Conservation (phyloP, 352 stramenopile species). For the Pseudoperonospora humuli region DNA sequence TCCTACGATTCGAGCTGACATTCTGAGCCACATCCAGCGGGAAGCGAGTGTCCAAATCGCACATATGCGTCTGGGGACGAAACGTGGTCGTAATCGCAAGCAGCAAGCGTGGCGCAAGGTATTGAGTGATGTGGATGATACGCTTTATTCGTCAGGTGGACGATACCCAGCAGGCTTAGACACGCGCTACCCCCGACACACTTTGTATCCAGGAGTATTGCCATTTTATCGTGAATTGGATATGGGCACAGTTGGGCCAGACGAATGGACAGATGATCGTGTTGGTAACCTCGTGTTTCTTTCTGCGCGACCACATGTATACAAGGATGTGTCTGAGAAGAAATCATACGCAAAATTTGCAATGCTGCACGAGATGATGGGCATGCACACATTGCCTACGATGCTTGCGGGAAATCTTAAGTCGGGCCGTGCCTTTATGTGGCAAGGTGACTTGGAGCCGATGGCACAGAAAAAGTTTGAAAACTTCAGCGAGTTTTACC, state of each 20-base stretch:
- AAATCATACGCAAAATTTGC: conserved; percentile 96
- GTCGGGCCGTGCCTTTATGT: conserved; percentile 92
- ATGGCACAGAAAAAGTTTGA: conserved; percentile 98
- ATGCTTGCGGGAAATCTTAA: conserved; percentile 92
- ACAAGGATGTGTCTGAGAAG: conserved; percentile 98
- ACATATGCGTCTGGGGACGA: conserved; percentile 89
- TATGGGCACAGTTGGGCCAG: conserved; percentile 85
- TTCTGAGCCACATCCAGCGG: conserved; percentile 93
- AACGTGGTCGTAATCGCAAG: conserved; percentile 60
- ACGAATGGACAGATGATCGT: conserved; percentile 84
- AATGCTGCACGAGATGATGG: conserved; percentile 85
- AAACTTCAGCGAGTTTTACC: conserved; percentile 90
- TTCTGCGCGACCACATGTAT: conserved; percentile 96
- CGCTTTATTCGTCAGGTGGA: conserved; percentile 92
- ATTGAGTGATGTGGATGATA: conserved; percentile 98
- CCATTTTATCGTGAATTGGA: conserved; percentile 97
- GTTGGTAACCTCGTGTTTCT: conserved; percentile 98
- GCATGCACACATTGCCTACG: conserved; percentile 93
- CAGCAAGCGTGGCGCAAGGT: conserved; percentile 96
- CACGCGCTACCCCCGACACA: conserved; percentile 86
- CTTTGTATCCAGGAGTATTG: conserved; percentile 96
- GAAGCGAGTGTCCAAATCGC: conserved; percentile 91
- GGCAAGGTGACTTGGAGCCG: conserved; percentile 92
- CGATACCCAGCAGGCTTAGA: conserved; percentile 94
- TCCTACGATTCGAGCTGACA: conserved; percentile 82